phyloP scores from a whole-genome alignment of 768 basidiomycete species.

The Tricholoma furcatifolium region DNA sequence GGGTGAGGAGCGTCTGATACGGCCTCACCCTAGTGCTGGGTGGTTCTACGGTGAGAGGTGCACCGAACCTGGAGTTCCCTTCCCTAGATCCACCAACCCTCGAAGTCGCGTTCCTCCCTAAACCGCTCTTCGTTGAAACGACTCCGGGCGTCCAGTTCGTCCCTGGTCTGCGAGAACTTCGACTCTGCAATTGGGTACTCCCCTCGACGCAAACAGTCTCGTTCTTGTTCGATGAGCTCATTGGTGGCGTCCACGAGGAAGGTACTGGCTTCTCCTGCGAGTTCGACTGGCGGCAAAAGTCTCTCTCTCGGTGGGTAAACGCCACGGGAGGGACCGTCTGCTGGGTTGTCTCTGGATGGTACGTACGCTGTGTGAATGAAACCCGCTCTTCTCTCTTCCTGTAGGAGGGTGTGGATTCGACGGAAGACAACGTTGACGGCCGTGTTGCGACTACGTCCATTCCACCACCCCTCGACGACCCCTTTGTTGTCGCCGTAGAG shows the following conservation, averaged over 20 bases:
- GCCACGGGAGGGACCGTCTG: no score
- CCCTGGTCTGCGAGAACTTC: not conserved
- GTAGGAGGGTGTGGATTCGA: slow-evolving; percentile 19
- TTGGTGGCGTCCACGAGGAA: not conserved
- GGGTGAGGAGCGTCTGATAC: slow-evolving; percentile 13
- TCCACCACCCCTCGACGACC: no score
- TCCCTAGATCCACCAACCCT: not conserved
- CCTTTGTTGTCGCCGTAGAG: slow-evolving; percentile 28
- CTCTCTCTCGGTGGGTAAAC: not conserved
- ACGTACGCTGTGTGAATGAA: slow-evolving; percentile 31
- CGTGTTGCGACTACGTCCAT: slow-evolving; percentile 25
- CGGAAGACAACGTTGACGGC: slow-evolving; percentile 28
- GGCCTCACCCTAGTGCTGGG: not conserved
- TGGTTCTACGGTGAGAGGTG: not conserved
- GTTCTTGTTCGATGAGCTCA: not conserved
- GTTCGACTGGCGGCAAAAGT: slow-evolving; percentile 1
- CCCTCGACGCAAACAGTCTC: not conserved
- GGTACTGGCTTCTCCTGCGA: no score
- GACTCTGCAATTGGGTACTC: not conserved
- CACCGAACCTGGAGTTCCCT: not conserved
- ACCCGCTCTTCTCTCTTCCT: not conserved
- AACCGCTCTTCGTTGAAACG: not conserved
- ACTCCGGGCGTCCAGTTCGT: no score
- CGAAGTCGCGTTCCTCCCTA: not conserved
- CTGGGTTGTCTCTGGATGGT: slow-evolving; percentile 31